phyloP scores from a whole-genome alignment of 345 rosid genomes.

The Aegle marmelos region DNA sequence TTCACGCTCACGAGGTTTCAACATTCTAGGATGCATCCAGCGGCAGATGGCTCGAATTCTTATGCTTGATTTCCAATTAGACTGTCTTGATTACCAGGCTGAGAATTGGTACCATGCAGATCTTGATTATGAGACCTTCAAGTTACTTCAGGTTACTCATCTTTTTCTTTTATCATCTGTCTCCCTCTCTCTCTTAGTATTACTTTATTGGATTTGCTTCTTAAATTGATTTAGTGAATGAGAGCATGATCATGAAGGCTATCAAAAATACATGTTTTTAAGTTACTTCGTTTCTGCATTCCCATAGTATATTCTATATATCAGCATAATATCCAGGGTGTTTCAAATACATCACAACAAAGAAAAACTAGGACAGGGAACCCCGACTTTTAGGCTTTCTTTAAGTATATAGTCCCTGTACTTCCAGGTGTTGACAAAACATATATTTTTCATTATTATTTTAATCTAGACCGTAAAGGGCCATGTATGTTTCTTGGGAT shows the following conservation, averaged over 20 bases:
- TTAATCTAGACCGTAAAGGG: neutral
- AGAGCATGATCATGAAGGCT: neutral
- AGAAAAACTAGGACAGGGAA: neutral
- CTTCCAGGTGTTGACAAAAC: neutral
- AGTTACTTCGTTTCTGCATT: neutral
- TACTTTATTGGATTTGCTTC: neutral
- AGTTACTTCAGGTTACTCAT: conserved; percentile 75
- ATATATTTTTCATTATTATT: too few relatives aligned
- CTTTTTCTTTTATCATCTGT: neutral
- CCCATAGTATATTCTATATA: neutral
- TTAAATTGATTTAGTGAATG: neutral
- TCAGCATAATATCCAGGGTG: neutral
- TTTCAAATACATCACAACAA: neutral
- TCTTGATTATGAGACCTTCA: conserved; percentile 91
- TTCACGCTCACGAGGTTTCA: conserved; percentile 67
- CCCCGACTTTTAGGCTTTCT: neutral
- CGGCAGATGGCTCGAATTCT: conserved; percentile 80
- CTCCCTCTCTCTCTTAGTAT: conserved; percentile 38
- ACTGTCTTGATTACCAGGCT: conserved; percentile 74
- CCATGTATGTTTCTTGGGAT: neutral
- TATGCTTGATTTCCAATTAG: conserved; percentile 82
- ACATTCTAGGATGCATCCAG: conserved; percentile 77
- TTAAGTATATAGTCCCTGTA: neutral
- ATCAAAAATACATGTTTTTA: neutral
- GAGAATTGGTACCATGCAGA: conserved; percentile 95